Evolutionary conservation across 176 grass and related monocot genomes (phyloP).

Genomic region (Rhipidocladum racemiflorum): DNA sequence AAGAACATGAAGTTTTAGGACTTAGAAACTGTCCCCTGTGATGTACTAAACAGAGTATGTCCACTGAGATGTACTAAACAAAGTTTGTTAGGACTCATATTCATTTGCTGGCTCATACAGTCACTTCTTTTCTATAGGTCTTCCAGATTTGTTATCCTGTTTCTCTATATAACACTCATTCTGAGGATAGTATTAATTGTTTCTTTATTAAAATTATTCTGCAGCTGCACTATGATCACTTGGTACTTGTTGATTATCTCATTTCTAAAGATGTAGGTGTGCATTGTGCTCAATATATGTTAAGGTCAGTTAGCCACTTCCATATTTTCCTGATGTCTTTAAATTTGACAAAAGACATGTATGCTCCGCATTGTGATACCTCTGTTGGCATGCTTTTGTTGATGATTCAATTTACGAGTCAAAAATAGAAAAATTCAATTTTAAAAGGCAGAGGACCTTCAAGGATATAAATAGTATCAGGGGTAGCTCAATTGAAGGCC

Average conservation of each 20-base stretch:
- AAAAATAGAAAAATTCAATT: constrained; percentile 32
- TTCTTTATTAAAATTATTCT: constrained; percentile 38
- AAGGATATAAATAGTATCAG: constrained; percentile 29
- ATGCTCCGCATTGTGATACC: constrained; percentile 4
- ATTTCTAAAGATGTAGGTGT: constrained; percentile 86
- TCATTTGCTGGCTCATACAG: not conserved
- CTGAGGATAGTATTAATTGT: constrained; percentile 14
- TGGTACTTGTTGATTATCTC: constrained; percentile 92
- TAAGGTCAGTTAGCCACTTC: constrained; percentile 60
- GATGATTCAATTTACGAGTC: constrained; percentile 49
- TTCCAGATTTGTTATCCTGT: constrained; percentile 10
- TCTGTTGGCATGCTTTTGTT: constrained; percentile 62
- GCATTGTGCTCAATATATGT: constrained; percentile 74
- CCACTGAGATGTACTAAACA: too few relatives aligned
- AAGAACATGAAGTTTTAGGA: not conserved
- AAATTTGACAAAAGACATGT: not conserved
- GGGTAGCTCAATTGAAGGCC: constrained; percentile 18
- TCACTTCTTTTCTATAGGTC: not conserved
- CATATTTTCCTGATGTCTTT: too few relatives aligned
- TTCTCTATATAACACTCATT: constrained; percentile 18
- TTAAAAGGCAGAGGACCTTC: constrained; percentile 65
- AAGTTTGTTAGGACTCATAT: constrained; percentile 16
- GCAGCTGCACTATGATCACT: constrained; percentile 93
- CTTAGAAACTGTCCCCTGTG: not conserved
- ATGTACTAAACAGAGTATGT: not conserved